Percentiles rank a stretch among this genome's conserved stretches.
These are phyloP conservation scores for Garcia nutans DNA, from an alignment of 345 rosid genomes.

Conservation along the genomic window DNA sequence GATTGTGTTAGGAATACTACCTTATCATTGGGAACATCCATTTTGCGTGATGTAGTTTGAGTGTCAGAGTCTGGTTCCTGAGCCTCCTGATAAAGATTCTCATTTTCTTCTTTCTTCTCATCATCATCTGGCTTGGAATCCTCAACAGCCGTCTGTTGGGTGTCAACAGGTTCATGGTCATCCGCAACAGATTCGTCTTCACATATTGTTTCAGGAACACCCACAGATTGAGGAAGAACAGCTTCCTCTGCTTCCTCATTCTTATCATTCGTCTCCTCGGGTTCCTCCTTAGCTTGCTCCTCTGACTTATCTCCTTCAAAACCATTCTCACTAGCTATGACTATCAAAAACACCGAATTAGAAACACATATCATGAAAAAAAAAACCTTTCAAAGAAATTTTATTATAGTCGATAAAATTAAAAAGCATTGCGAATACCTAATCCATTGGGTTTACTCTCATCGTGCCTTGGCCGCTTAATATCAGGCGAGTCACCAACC, in stretches of 20 bases:
- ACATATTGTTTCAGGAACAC: constrained; percentile 14
- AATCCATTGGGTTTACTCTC: constrained; percentile 38
- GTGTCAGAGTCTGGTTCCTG: constrained; percentile 32
- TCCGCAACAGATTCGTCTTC: constrained; percentile 22
- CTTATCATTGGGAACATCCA: constrained; percentile 89
- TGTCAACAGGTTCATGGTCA: constrained; percentile 23
- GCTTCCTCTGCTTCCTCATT: constrained; percentile 30
- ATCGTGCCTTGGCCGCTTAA: constrained; percentile 57
- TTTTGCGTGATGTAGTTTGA: constrained; percentile 45
- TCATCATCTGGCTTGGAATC: constrained; percentile 22
- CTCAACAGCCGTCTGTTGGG: constrained; percentile 21
- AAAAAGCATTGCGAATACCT: constrained; percentile 37
- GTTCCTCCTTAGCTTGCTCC: constrained; percentile 23
- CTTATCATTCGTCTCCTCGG: constrained; percentile 20
- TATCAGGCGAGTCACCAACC: constrained; percentile 37
- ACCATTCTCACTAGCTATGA: constrained; percentile 45
- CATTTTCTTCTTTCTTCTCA: constrained; percentile 25
- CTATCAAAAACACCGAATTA: constrained; percentile 4
- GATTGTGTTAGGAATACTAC: constrained; percentile 18
- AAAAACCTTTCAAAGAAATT: not conserved
- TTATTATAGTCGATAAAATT: too few relatives aligned
- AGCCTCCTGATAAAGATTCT: constrained; percentile 17
- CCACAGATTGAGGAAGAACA: constrained; percentile 20
- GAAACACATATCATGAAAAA: not conserved
- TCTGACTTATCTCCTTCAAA: constrained; percentile 29